Evolutionary conservation across 257 asterid genomes (phyloP).

Genomic region (Nicotiana otophora): DNA sequence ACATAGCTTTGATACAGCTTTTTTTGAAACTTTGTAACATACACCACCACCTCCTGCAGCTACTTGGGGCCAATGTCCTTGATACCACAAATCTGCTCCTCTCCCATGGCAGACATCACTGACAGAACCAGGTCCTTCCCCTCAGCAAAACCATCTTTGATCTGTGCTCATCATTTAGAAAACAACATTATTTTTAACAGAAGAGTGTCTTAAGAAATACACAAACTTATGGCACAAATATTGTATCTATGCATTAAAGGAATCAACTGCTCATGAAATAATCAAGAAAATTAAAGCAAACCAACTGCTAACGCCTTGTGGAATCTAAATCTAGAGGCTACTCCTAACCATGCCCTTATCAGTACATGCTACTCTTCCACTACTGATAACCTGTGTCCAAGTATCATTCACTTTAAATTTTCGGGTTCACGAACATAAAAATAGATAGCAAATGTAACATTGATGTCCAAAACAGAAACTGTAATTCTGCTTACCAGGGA

Average conservation of each 20-base stretch:
- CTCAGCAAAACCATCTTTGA: constrained; percentile 28
- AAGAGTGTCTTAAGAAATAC: background rate
- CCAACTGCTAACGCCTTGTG: background rate
- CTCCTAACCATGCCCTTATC: background rate
- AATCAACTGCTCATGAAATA: background rate
- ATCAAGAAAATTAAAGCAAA: background rate
- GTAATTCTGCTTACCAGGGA: constrained; percentile 18
- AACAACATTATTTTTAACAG: background rate
- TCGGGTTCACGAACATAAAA: background rate
- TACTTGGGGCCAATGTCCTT: constrained; percentile 35
- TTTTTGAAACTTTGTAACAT: background rate
- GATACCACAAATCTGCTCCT: constrained; percentile 33
- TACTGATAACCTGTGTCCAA: background rate
- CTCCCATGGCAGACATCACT: constrained; percentile 34
- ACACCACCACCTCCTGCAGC: background rate
- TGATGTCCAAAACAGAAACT: background rate
- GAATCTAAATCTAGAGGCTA: background rate
- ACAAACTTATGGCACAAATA: background rate
- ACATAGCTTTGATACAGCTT: background rate
- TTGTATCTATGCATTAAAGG: background rate
- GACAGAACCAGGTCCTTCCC: constrained; percentile 34
- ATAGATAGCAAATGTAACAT: background rate
- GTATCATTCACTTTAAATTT: background rate
- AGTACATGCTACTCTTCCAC: background rate
- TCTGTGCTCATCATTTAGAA: background rate